A percentile compares a stretch with the other conserved stretches of the same genome.
These are phyloP conservation scores for Hypoxylon sp. DNA, from an alignment of 2,329 filamentous ascomycete species.

Conservation along the genomic window DNA sequence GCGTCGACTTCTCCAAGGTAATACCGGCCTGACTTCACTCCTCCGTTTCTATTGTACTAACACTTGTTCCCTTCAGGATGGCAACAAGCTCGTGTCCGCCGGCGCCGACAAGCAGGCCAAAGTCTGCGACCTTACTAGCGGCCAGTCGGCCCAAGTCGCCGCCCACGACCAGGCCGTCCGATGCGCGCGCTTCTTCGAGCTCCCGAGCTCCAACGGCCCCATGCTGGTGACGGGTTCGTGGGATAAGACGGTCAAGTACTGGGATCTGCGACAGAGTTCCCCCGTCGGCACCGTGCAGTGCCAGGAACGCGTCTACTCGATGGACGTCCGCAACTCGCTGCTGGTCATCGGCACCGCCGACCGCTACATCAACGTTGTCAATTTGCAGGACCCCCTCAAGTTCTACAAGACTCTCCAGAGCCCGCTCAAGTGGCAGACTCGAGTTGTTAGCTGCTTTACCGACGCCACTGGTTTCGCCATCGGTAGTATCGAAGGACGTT, in stretches of 20 bases:
- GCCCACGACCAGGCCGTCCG: constrained; percentile 86
- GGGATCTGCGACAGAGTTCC: constrained; percentile 75
- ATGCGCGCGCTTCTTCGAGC: constrained; percentile 79
- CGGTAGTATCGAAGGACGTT: constrained; percentile 94
- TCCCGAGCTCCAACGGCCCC: constrained; percentile 66
- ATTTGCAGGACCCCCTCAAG: constrained; percentile 84
- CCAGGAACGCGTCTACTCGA: constrained; percentile 85
- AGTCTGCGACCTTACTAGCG: constrained; percentile 79
- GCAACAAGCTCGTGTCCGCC: constrained; percentile 84
- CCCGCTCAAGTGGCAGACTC: constrained; percentile 97
- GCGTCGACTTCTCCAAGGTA: constrained; percentile 89
- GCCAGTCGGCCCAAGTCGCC: constrained; percentile 76
- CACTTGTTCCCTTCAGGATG: constrained; percentile 71
- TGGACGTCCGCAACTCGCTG: constrained; percentile 89
- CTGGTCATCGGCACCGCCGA: constrained; percentile 94
- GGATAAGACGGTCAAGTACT: constrained; percentile 92
- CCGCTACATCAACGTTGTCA: constrained; percentile 94
- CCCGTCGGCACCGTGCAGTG: constrained; percentile 71
- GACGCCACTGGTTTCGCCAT: constrained; percentile 93
- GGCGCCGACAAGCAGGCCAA: constrained; percentile 92
- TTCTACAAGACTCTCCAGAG: constrained; percentile 98
- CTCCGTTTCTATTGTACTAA: constrained; percentile 3
- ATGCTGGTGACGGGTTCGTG: constrained; percentile 93
- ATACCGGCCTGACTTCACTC: background rate
- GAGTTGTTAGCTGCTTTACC: constrained; percentile 92